phyloP scores from a whole-genome alignment of 176 grass and related monocot species.

The Zea luxurians region DNA sequence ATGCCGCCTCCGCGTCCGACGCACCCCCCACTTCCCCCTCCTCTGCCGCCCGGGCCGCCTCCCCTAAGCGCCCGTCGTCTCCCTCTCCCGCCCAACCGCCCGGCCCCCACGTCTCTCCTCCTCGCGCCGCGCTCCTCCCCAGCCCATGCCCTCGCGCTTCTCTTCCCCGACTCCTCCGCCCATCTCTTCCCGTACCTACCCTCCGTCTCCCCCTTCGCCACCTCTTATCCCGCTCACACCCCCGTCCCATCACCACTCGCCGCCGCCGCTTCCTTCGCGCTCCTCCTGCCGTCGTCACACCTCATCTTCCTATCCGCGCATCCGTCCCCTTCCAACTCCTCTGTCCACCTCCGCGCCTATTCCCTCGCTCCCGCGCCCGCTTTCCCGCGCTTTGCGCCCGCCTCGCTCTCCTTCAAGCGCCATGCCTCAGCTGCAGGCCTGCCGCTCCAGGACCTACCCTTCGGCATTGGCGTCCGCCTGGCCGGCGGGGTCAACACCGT shows the following conservation, averaged over 20 bases:
- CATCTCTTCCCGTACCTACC: conserved; percentile 41
- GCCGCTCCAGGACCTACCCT: conserved; percentile 55
- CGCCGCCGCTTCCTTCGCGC: conserved; percentile 56
- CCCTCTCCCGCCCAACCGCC: conserved; percentile 37
- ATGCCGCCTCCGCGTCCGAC: conserved; percentile 51
- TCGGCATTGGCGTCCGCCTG: conserved; percentile 62
- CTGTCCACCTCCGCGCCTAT: conserved; percentile 66
- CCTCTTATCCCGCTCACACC: conserved; percentile 39
- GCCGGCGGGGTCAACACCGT: conserved; percentile 62
- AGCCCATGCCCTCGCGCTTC: conserved; percentile 43
- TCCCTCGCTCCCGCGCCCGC: conserved; percentile 36
- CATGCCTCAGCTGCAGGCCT: conserved; percentile 33
- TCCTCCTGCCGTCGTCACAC: conserved; percentile 53
- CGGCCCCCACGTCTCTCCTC: conserved; percentile 35
- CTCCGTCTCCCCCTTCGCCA: not conserved
- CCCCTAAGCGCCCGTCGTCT: conserved; percentile 36
- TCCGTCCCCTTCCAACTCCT: conserved; percentile 51
- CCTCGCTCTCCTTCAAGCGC: conserved; percentile 53
- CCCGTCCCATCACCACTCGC: conserved; percentile 57
- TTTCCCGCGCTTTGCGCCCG: conserved; percentile 44
- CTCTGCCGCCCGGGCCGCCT: conserved; percentile 30
- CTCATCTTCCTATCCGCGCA: conserved; percentile 54
- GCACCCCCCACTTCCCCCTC: conserved; percentile 18
- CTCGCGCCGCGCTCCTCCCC: conserved; percentile 40
- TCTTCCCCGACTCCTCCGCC: conserved; percentile 45